Evolutionary conservation across 2,329 filamentous ascomycete genomes (phyloP).

Genomic region (Calcarisporium arbuscula): DNA sequence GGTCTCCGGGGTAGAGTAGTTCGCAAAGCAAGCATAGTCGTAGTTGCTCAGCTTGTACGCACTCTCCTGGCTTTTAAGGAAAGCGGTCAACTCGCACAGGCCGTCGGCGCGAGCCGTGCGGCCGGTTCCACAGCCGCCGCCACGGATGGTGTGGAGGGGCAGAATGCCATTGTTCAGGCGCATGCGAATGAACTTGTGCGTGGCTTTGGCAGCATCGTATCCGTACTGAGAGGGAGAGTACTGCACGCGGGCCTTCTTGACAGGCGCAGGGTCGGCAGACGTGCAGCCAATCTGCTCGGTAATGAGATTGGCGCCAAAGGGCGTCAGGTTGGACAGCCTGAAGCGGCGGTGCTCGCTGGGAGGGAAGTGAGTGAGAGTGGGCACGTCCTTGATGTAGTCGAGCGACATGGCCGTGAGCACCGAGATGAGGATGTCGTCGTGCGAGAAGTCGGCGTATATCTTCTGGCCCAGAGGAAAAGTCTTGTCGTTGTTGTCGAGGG

Average conservation of each 20-base stretch:
- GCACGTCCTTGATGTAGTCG: slow-evolving; percentile 45
- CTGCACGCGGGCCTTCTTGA: slow-evolving; percentile 28
- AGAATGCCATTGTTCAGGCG: slow-evolving; percentile 43
- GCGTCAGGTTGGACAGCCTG: slow-evolving; percentile 42
- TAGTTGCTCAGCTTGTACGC: slow-evolving; percentile 35
- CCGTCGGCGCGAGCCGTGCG: slow-evolving; percentile 32
- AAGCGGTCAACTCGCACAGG: slow-evolving; percentile 34
- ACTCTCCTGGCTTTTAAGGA: slow-evolving; percentile 33
- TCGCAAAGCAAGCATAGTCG: slow-evolving; percentile 40
- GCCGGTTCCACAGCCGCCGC: slow-evolving; percentile 30
- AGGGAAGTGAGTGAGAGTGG: slow-evolving; percentile 33
- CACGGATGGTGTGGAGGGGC: slow-evolving; percentile 39
- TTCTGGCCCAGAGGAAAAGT: slow-evolving; percentile 61
- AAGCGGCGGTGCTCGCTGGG: slow-evolving; percentile 39
- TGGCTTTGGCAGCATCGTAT: slow-evolving; percentile 32
- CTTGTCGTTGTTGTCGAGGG: slow-evolving; percentile 53
- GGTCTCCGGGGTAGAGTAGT: slow-evolving; percentile 34
- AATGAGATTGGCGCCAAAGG: slow-evolving; percentile 47
- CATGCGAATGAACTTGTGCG: slow-evolving; percentile 43
- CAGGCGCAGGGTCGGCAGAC: slow-evolving; percentile 28
- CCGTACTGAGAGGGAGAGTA: slow-evolving; percentile 39
- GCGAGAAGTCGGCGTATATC: slow-evolving; percentile 76
- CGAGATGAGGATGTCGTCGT: slow-evolving; percentile 70
- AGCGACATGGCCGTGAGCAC: slow-evolving; percentile 37
- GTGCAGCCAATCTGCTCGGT: slow-evolving; percentile 50